phyloP scores from a whole-genome alignment of 2,329 filamentous ascomycete genomes.

The Fusarium stilboides region DNA sequence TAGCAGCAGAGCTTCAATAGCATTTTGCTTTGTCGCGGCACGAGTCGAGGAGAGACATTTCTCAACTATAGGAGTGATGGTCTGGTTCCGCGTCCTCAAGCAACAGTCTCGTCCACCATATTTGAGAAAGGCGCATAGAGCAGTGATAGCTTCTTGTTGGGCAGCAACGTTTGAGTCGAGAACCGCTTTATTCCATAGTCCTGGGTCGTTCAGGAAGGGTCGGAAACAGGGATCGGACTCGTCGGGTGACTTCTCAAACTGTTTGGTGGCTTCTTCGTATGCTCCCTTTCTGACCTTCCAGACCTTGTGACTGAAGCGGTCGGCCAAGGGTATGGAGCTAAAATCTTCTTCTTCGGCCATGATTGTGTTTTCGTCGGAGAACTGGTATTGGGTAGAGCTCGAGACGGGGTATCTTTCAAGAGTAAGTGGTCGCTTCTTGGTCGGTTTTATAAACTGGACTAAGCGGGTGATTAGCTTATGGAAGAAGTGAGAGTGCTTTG shows the following conservation, averaged over 20 bases:
- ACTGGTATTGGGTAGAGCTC: conserved; percentile 36
- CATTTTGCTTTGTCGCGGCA: conserved; percentile 88
- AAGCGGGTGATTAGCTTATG: conserved; percentile 53
- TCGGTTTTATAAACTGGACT: conserved; percentile 46
- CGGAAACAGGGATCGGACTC: conserved; percentile 89
- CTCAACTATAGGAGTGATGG: conserved; percentile 86
- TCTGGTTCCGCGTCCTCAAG: conserved; percentile 81
- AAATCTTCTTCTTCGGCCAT: conserved; percentile 94
- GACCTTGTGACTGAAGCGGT: conserved; percentile 85
- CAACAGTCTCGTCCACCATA: conserved; percentile 87
- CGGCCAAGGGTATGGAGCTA: conserved; percentile 81
- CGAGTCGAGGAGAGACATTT: conserved; percentile 92
- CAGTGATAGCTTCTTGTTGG: conserved; percentile 90
- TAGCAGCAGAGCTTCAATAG: conserved; percentile 87
- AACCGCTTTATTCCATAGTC: conserved; percentile 92
- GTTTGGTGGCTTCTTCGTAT: conserved; percentile 92
- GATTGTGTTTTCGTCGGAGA: conserved; percentile 43
- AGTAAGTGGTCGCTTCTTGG: conserved; percentile 32
- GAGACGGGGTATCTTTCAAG: conserved; percentile 45
- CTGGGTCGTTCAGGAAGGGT: conserved; percentile 87
- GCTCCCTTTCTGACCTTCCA: conserved; percentile 98
- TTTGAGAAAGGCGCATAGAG: conserved; percentile 92
- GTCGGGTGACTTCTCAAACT: conserved; percentile 87
- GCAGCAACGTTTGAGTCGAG: conserved; percentile 97
- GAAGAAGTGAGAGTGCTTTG: conserved; percentile 45